These are phyloP conservation scores for Thelephora terrestris DNA, from an alignment of 1,284 basidiomycete species.

Conservation along the genomic window DNA sequence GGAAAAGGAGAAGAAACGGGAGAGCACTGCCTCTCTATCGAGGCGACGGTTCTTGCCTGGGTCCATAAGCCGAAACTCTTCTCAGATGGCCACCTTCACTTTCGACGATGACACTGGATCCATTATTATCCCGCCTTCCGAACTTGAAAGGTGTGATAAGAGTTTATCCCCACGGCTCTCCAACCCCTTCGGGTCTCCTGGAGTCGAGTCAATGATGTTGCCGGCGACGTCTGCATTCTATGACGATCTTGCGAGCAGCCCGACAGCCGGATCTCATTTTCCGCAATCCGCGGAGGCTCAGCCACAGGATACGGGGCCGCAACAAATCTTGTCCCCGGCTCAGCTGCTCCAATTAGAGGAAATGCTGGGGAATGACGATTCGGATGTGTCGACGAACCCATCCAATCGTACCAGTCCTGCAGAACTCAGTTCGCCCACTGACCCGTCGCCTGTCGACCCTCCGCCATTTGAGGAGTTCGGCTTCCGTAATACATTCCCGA, in stretches of 20 bases:
- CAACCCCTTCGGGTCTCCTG: background rate
- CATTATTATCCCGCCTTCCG: background rate
- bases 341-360: constrained; percentile 53
- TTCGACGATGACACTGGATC: background rate
- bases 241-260: background rate
- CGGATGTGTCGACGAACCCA: constrained; percentile 22
- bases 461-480: background rate
- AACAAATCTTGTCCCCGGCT: constrained; percentile 56
- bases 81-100: background rate
- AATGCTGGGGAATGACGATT: constrained; percentile 21
- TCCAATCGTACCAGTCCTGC: constrained; percentile 12
- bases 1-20: background rate
- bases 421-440: constrained; percentile 10
- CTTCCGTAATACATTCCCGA: background rate
- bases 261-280: background rate
- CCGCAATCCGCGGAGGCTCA: background rate
- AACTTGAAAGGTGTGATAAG: background rate
- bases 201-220: background rate
- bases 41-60: background rate
- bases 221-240: background rate
- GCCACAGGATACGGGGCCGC: constrained; percentile 39
- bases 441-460: constrained; percentile 7
- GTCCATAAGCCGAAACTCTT: background rate
- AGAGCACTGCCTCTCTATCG: background rate
- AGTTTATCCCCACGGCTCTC: background rate